Percentiles rank a stretch among this genome's conserved stretches.
These are phyloP conservation scores for Trichoderma sp. DNA, from an alignment of 2,329 filamentous ascomycete species.

Conservation along the genomic window DNA sequence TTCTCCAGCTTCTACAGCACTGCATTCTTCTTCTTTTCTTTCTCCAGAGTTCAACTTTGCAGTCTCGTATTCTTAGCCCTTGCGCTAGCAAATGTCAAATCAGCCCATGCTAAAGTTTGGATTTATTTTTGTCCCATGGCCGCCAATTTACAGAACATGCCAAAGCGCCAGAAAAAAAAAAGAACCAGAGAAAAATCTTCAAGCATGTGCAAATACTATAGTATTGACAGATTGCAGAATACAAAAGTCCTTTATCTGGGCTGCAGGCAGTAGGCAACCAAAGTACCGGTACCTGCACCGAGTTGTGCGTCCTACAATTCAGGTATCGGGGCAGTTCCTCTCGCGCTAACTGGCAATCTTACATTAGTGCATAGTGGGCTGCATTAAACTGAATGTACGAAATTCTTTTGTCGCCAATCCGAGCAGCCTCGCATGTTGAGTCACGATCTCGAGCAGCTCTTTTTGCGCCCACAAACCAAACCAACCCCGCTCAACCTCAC, in stretches of 20 bases:
- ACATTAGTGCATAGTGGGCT: slow-evolving; percentile 17
- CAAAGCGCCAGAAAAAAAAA: background rate
- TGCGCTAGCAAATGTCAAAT: background rate
- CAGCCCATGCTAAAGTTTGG: background rate
- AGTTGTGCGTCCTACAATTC: background rate
- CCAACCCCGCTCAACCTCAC: slow-evolving; percentile 16
- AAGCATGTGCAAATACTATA: background rate
- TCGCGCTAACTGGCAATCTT: slow-evolving; percentile 8
- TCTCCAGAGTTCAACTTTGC: background rate
- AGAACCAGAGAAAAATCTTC: background rate
- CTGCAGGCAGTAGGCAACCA: background rate
- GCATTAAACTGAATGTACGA: slow-evolving; percentile 10
- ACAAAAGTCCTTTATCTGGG: background rate
- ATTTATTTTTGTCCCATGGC: background rate
- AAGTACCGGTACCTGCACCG: background rate
- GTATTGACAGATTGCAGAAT: background rate
- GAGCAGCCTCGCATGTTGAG: slow-evolving; percentile 20
- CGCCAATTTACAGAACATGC: background rate
- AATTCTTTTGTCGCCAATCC: slow-evolving; percentile 11
- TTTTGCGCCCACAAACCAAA: slow-evolving; percentile 14
- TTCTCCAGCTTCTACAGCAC: background rate
- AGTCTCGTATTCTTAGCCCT: background rate
- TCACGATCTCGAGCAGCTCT: slow-evolving; percentile 16
- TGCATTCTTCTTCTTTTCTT: background rate
- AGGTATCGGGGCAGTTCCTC: slow-evolving; percentile 14